phyloP scores from a whole-genome alignment of 805 yeast species.

The Blastobotrys attinorum region DNA sequence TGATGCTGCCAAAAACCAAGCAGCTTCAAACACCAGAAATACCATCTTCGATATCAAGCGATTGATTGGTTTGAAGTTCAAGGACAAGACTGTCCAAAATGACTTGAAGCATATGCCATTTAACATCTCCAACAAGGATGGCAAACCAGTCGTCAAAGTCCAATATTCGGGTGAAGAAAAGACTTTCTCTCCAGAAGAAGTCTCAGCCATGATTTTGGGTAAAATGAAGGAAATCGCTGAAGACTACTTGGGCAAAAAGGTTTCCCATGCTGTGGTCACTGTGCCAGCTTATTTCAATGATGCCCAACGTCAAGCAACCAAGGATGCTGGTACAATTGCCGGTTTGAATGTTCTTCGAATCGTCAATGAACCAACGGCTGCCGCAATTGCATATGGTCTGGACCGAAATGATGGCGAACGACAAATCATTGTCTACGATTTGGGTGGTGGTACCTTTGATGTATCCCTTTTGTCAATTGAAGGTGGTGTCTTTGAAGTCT shows the following conservation, averaged over 20 bases:
- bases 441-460: constrained; percentile 98
- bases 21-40: constrained; percentile 78
- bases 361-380: constrained; percentile 93
- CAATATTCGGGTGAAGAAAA: constrained; percentile 65
- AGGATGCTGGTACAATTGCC: constrained; percentile 89
- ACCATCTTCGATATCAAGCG: constrained; percentile 89
- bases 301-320: constrained; percentile 91
- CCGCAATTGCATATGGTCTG: constrained; percentile 94
- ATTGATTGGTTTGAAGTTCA: constrained; percentile 76
- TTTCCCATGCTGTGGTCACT: constrained; percentile 85
- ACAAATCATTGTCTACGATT: constrained; percentile 85
- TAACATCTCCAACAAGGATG: constrained; percentile 56
- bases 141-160: constrained; percentile 79
- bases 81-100: constrained; percentile 68
- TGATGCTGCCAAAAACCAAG: constrained; percentile 95
- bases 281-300: constrained; percentile 92
- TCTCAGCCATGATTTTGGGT: constrained; percentile 83
- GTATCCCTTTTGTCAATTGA: constrained; percentile 82
- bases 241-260: constrained; percentile 76
- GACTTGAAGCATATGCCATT: constrained; percentile 83
- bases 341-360: constrained; percentile 84
- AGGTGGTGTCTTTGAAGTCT: constrained; percentile 86
- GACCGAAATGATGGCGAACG: constrained; percentile 74
- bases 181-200: constrained; percentile 84
- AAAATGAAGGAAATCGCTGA: constrained; percentile 93